Evolutionary conservation across 805 yeast species (phyloP).

Genomic region (Phaffomyces antillensis): DNA sequence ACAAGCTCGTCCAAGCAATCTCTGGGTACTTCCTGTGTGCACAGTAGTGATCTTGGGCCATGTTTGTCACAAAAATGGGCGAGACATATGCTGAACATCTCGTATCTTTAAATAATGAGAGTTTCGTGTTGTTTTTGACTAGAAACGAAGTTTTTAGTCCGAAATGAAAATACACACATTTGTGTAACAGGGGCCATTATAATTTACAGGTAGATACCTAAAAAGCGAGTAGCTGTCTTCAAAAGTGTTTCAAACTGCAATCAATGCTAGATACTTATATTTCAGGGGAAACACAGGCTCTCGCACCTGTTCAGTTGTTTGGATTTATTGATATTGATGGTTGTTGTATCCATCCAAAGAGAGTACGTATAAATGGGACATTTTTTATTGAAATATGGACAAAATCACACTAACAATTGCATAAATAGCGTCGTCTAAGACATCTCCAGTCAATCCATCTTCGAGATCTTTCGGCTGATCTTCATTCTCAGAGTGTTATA

Average conservation of each 20-base stretch:
- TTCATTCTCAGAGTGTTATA: not conserved
- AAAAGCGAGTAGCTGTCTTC: too few species aligned
- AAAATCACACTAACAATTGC: not conserved
- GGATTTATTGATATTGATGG: constrained; percentile 7
- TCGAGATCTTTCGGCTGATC: constrained; percentile 11
- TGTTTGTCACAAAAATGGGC: constrained; percentile 77
- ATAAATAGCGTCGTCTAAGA: constrained; percentile 17
- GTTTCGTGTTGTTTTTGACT: not conserved
- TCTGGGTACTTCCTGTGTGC: constrained; percentile 42
- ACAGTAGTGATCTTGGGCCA: constrained; percentile 61
- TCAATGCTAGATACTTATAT: constrained; percentile 5
- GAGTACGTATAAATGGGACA: constrained; percentile 6
- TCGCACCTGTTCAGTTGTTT: not conserved
- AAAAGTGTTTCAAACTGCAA: too few species aligned
- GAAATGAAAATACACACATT: not conserved
- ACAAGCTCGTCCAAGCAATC: constrained; percentile 19
- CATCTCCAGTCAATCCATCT: constrained; percentile 16
- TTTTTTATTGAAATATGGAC: not conserved
- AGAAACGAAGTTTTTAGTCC: too few species aligned
- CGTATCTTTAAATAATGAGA: too few species aligned
- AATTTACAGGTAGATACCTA: too few species aligned
- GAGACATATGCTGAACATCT: constrained; percentile 39
- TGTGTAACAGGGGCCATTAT: too few species aligned
- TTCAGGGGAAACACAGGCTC: constrained; percentile 3
- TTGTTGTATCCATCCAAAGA: constrained; percentile 14